Conservation (phyloP, 345 rosid genomes). For the Eucalyptus dawsonii region DNA sequence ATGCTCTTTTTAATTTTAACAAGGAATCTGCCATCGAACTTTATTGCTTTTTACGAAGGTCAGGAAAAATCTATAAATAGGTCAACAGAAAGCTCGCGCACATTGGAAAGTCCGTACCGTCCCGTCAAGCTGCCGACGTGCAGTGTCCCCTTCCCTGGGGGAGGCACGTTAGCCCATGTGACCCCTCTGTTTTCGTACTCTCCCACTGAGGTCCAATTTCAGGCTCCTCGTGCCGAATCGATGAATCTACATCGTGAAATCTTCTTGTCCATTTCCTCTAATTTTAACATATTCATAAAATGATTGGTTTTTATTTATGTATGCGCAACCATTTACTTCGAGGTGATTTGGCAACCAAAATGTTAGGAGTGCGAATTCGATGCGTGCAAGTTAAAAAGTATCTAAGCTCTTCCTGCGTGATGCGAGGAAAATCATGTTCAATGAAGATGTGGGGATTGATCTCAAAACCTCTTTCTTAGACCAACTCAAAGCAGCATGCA, state of each 20-base stretch:
- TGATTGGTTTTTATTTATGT: neutral
- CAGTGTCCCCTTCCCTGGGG: neutral
- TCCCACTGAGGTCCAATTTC: neutral
- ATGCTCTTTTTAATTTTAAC: neutral
- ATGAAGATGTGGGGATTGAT: neutral
- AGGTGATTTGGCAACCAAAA: neutral
- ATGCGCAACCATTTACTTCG: neutral
- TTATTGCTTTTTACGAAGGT: neutral
- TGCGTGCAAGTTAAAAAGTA: neutral
- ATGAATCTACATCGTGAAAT: neutral
- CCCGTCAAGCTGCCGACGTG: neutral
- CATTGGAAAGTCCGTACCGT: neutral
- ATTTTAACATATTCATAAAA: neutral
- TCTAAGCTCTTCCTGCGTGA: neutral
- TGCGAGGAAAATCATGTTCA: neutral
- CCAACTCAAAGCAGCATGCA: neutral
- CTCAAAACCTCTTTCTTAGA: neutral
- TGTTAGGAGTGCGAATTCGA: neutral
- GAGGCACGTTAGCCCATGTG: neutral
- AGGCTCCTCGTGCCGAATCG: neutral
- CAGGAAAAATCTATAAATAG: neutral
- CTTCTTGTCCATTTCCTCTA: neutral
- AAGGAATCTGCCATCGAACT: neutral
- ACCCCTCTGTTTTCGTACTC: neutral
- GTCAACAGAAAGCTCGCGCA: neutral